Evolutionary conservation across 2,329 filamentous ascomycete species (phyloP), one percentile per base, ranked within the genome.

Genomic region (Coniochaeta sp.): DNA sequence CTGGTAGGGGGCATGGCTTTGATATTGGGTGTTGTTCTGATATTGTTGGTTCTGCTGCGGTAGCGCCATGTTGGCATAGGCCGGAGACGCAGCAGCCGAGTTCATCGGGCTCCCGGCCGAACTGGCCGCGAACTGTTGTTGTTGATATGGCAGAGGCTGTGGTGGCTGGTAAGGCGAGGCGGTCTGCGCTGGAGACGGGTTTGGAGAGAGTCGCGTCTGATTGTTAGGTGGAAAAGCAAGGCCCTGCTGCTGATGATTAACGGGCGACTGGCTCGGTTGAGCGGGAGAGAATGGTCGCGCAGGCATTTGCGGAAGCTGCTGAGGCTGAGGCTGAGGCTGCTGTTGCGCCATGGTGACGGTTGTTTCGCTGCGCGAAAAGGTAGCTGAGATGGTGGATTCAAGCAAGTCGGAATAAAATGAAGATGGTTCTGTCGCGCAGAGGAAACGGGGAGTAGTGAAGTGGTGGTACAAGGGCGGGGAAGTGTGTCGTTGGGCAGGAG

Each of bases 311-410:
- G 68, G 69, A 57, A 71, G n/a, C n/a, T n/a, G n/a, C n/a, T n/a
- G n/a, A n/a, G n/a, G n/a, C n/a, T n/a, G n/a, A n/a, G n/a, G 69
- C 57, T 76, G 72, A n/a, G 73, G 69, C 57, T 82, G 79, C 49
- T 79, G 78, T 64, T 85, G 82, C 61, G 82, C 80, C 82, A 85
- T 81, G 57, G 57, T 57, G 50, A 33, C 20, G n/a, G 48, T 48
- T 27, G n/a, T n/a, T n/a, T n/a, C n/a, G n/a, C n/a, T n/a, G n/a
- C n/a, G n/a, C n/a, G n/a, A n/a, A n/a, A n/a, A n/a, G n/a, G n/a
- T n/a, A n/a, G n/a, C n/a, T n/a, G n/a, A n/a, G n/a, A n/a, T n/a
- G n/a, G n/a, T n/a, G n/a, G n/a, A n/a, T n/a, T n/a, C n/a, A n/a
- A n/a, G n/a, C 16, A 5, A 26, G 8, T 26, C 10, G 38, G 38